These are phyloP conservation scores for Candida sanyiensis DNA, from an alignment of 805 yeast genomes.

Conservation along the genomic window DNA sequence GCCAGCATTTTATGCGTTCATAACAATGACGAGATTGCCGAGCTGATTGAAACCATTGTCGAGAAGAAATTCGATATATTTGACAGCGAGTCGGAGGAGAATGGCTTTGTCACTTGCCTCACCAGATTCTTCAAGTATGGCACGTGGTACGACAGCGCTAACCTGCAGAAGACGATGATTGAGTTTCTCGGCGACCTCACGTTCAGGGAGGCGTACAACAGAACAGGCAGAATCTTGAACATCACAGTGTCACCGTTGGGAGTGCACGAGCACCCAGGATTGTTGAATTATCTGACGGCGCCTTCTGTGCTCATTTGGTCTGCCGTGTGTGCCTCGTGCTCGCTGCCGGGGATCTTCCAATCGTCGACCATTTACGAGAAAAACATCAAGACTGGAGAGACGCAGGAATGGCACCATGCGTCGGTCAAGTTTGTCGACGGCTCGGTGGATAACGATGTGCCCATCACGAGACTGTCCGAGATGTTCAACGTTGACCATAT, in stretches of 20 bases:
- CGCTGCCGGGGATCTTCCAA: conserved; percentile 88
- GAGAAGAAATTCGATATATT: conserved; percentile 47
- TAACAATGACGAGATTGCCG: conserved; percentile 61
- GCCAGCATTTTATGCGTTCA: conserved; percentile 85
- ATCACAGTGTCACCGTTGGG: conserved; percentile 92
- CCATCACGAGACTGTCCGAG: conserved; percentile 83
- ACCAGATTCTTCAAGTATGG: conserved; percentile 73
- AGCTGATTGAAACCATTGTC: conserved; percentile 44
- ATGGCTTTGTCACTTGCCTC: conserved; percentile 41
- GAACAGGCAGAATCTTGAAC: conserved; percentile 89
- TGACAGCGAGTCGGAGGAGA: conserved; percentile 34
- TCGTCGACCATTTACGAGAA: conserved; percentile 83
- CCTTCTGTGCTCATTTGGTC: conserved; percentile 83
- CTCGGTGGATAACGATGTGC: conserved; percentile 90
- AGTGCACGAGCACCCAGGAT: conserved; percentile 82
- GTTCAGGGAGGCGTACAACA: conserved; percentile 87
- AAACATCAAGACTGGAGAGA: conserved; percentile 62
- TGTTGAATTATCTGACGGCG: conserved; percentile 73
- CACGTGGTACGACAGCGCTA: conserved; percentile 77
- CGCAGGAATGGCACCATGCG: conserved; percentile 76
- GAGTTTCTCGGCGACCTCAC: conserved; percentile 84
- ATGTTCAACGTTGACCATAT: conserved; percentile 98
- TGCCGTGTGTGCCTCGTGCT: conserved; percentile 89
- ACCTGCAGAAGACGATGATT: conserved; percentile 67
- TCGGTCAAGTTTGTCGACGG: conserved; percentile 89